phyloP scores from a whole-genome alignment of 148 eudicot species.

The Chenopodium quinoa region DNA sequence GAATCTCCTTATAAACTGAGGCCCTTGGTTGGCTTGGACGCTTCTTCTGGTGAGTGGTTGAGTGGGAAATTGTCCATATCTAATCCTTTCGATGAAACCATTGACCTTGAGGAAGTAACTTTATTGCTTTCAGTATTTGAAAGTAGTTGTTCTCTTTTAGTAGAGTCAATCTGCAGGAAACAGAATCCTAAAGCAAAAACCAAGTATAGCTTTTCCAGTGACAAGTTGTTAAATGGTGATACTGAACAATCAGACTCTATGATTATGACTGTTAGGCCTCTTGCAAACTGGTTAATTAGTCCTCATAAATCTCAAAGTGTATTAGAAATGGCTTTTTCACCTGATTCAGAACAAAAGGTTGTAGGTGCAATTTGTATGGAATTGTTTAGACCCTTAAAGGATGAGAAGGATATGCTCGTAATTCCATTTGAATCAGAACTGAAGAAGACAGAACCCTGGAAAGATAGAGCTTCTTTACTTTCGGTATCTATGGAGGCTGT shows the following conservation, averaged over 20 bases:
- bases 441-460: conserved; percentile 22
- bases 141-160: conserved; percentile 37
- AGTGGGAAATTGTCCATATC: conserved; percentile 55
- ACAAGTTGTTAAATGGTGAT: conserved; percentile 36
- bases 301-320: conserved; percentile 51
- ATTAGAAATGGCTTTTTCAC: conserved; percentile 47
- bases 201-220: conserved; percentile 22
- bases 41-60: conserved; percentile 57
- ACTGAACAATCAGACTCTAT: conserved; percentile 34
- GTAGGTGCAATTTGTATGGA: conserved; percentile 57
- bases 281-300: conserved; percentile 52
- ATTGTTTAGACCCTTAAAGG: conserved; percentile 40
- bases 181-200: conserved; percentile 28
- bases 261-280: conserved; percentile 54
- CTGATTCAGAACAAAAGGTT: conserved; percentile 36
- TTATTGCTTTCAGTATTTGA: conserved; percentile 47
- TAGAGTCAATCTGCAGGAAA: conserved; percentile 44
- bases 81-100: conserved; percentile 65
- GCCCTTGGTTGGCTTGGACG: conserved; percentile 43
- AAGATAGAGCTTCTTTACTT: conserved; percentile 28
- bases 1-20: conserved; percentile 65
- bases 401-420: conserved; percentile 44
- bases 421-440: conserved; percentile 62
- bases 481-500: conserved; percentile 46
- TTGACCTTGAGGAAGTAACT: conserved; percentile 64